A percentile compares a stretch with the other conserved stretches of the same genome.
Conservation (phyloP, 495 filamentous ascomycete genomes). For the Neurospora sp. region DNA sequence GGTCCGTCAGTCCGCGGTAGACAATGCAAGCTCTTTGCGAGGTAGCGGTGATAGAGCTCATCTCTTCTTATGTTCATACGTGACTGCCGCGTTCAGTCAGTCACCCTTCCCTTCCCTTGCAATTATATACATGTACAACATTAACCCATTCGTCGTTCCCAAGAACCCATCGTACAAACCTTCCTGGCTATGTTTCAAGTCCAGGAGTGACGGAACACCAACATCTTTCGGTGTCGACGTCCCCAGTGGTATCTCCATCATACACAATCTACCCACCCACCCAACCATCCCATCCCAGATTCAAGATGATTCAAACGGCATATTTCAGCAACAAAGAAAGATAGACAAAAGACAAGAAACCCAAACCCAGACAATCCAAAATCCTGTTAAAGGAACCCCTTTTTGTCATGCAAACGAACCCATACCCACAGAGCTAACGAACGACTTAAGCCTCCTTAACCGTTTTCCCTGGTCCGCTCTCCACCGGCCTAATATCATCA, state of each 20-base stretch:
- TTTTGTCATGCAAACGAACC: neutral
- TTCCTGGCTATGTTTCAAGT: neutral
- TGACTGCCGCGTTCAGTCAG: neutral
- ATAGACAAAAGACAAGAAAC: neutral
- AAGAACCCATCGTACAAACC: neutral
- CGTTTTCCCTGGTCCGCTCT: neutral
- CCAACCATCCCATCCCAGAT: neutral
- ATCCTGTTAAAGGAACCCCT: neutral
- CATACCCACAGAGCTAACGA: neutral
- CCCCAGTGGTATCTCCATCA: neutral
- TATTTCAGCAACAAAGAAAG: neutral
- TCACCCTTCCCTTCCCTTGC: neutral
- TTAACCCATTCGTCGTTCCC: neutral
- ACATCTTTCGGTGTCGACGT: neutral
- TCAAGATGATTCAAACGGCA: neutral
- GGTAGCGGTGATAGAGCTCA: neutral
- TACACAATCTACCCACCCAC: neutral
- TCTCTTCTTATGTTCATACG: neutral
- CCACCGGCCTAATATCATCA: neutral
- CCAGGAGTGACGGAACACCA: neutral
- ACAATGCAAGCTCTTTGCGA: too few species aligned
- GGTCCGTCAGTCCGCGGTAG: too few species aligned
- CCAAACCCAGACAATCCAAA: neutral
- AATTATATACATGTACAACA: neutral
- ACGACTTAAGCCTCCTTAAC: neutral